These are phyloP conservation scores for Hamigera avellanea DNA, from an alignment of 495 filamentous ascomycete species.

Conservation along the genomic window DNA sequence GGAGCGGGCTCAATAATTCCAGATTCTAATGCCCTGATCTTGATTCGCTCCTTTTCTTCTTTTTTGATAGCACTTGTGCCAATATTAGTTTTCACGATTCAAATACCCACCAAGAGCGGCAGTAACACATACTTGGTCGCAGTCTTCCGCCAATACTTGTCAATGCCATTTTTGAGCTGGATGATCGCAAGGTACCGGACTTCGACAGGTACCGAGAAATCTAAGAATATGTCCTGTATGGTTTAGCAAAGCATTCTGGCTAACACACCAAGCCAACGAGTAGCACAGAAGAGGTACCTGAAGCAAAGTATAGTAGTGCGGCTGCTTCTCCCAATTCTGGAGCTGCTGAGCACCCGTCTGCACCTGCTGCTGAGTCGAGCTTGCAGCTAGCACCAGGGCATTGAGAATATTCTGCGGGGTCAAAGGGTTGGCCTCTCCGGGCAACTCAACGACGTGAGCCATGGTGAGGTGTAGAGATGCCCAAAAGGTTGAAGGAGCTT, in stretches of 20 bases:
- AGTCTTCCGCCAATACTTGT: slow-evolving; percentile 81
- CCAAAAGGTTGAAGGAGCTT: too few species aligned
- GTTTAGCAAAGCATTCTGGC: slow-evolving; percentile 5
- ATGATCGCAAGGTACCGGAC: slow-evolving; percentile 84
- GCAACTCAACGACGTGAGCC: slow-evolving; percentile 38
- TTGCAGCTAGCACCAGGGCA: slow-evolving; percentile 58
- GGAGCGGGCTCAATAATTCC: slow-evolving; percentile 62
- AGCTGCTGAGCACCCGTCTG: slow-evolving; percentile 76
- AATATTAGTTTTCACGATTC: neutral
- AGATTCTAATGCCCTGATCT: slow-evolving; percentile 57
- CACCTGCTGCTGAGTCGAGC: slow-evolving; percentile 61
- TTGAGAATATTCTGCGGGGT: slow-evolving; percentile 57
- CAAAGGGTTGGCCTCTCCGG: slow-evolving; percentile 52
- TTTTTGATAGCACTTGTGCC: slow-evolving; percentile 51
- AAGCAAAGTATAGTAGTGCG: slow-evolving; percentile 64
- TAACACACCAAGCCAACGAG: neutral
- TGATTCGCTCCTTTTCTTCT: slow-evolving; percentile 63
- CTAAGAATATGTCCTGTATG: slow-evolving; percentile 60
- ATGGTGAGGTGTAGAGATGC: slow-evolving; percentile 18
- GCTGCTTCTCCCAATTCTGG: slow-evolving; percentile 68
- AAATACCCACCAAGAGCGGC: too few species aligned
- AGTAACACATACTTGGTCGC: slow-evolving; percentile 41
- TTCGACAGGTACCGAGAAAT: slow-evolving; percentile 59
- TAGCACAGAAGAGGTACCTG: slow-evolving; percentile 39
- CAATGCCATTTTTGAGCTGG: slow-evolving; percentile 89